Evolutionary conservation across 2,329 filamentous ascomycete species (phyloP).

Genomic region (Stagonosporopsis chrysanthemi): DNA sequence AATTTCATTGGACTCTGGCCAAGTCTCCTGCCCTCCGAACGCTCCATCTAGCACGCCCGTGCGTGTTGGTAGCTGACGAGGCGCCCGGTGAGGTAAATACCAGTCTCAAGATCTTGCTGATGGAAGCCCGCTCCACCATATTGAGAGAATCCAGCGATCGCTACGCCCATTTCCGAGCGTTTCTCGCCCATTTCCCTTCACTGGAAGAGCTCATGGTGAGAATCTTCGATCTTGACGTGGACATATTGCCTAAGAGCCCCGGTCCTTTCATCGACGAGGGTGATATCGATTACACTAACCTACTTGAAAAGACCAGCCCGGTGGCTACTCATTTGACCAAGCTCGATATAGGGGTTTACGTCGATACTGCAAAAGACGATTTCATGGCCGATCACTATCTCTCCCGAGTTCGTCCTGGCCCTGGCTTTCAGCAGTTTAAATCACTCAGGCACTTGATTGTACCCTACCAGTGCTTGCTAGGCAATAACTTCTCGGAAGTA

Average conservation of each 20-base stretch:
- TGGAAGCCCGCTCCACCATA: not conserved
- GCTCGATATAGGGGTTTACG: not conserved
- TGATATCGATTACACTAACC: not conserved
- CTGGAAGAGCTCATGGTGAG: not conserved
- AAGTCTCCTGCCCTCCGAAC: not conserved
- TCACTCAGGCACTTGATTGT: not conserved
- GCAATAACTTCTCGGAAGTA: not conserved
- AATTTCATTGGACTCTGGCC: constrained; percentile 1
- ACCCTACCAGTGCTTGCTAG: not conserved
- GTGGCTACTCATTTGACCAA: not conserved
- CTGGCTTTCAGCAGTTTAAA: not conserved
- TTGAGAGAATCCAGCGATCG: not conserved
- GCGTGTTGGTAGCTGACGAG: not conserved
- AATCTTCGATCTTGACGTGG: not conserved
- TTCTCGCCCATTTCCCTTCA: not conserved
- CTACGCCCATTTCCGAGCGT: not conserved
- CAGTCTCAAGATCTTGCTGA: not conserved
- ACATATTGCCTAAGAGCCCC: not conserved
- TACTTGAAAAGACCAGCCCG: not conserved
- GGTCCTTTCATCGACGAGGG: not conserved
- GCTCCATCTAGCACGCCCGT: not conserved
- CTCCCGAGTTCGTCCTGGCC: not conserved
- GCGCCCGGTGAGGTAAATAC: not conserved
- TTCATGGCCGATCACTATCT: not conserved
- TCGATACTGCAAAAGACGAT: not conserved